phyloP scores from a whole-genome alignment of 140 eudicot species.

The Erigeron philadelphicus region DNA sequence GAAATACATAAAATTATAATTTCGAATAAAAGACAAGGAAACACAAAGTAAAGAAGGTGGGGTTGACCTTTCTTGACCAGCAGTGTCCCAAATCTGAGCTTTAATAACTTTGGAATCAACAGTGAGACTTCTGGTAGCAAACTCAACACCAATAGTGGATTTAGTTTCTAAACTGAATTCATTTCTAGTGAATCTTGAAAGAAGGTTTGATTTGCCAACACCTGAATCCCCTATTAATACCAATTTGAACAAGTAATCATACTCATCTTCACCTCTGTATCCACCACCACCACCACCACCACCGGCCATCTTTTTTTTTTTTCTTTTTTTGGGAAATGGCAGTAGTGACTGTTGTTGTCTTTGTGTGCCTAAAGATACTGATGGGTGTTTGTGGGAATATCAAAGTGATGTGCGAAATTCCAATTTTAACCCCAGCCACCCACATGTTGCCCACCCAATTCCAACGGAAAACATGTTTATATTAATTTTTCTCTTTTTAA shows the following conservation, averaged over 20 bases:
- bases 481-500: too few species aligned
- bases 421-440: constrained; percentile 20
- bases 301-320: not conserved
- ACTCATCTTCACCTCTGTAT: constrained; percentile 55
- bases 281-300: constrained; percentile 53
- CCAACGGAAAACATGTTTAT: not conserved
- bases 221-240: constrained; percentile 64
- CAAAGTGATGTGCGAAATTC: constrained; percentile 25
- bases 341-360: constrained; percentile 28
- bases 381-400: not conserved
- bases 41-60: not conserved
- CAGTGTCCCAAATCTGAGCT: constrained; percentile 79
- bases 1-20: not conserved
- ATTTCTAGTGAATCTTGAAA: constrained; percentile 57
- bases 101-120: constrained; percentile 54
- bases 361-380: constrained; percentile 9
- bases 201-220: constrained; percentile 59
- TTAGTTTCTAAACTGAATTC: constrained; percentile 57
- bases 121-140: constrained; percentile 54
- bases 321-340: constrained; percentile 15
- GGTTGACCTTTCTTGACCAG: constrained; percentile 62
- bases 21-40: too few species aligned
- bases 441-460: not conserved
- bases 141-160: constrained; percentile 68
- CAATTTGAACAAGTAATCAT: constrained; percentile 60